Conservation (phyloP, 1,139 yeast genomes). For the Saccharomyces hybrid region DNA sequence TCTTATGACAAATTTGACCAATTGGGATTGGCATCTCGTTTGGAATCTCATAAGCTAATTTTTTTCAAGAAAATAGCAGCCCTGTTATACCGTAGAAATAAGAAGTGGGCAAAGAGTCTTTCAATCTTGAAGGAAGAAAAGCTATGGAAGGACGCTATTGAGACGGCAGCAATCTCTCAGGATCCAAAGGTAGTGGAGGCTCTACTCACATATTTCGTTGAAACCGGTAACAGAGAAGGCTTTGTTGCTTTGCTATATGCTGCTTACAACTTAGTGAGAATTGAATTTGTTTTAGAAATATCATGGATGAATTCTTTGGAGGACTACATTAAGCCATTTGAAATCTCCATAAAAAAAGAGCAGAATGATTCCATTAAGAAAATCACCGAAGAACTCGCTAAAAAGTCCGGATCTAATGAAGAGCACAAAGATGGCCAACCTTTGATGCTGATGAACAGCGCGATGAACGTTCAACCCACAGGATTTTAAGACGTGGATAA, state of each 20-base stretch:
- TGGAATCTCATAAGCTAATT: conserved; percentile 83
- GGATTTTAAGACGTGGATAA: conserved; percentile 13
- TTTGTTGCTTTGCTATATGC: conserved; percentile 84
- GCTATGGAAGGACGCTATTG: conserved; percentile 90
- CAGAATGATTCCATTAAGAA: conserved; percentile 60
- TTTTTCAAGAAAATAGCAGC: conserved; percentile 97
- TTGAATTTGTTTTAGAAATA: conserved; percentile 80
- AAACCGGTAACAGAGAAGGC: conserved; percentile 94
- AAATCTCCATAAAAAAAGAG: conserved; percentile 74
- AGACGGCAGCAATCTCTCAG: conserved; percentile 80
- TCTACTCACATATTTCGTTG: conserved; percentile 83
- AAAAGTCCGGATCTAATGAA: conserved; percentile 45
- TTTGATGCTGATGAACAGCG: conserved; percentile 58
- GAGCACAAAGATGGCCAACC: conserved; percentile 39
- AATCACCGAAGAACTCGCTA: conserved; percentile 58
- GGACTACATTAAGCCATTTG: conserved; percentile 83
- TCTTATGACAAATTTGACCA: conserved; percentile 88
- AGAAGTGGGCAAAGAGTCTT: conserved; percentile 87
- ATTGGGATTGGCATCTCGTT: conserved; percentile 82
- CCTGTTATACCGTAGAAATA: conserved; percentile 83
- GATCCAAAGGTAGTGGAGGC: conserved; percentile 83
- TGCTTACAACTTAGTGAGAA: conserved; percentile 71
- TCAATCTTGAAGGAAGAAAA: conserved; percentile 85
- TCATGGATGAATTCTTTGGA: conserved; percentile 85
- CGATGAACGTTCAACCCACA: conserved; percentile 24